A percentile compares a stretch with the other conserved stretches of the same genome.
phyloP scores from a whole-genome alignment of 2,329 filamentous ascomycete species.

The Fusarium nematophilum region DNA sequence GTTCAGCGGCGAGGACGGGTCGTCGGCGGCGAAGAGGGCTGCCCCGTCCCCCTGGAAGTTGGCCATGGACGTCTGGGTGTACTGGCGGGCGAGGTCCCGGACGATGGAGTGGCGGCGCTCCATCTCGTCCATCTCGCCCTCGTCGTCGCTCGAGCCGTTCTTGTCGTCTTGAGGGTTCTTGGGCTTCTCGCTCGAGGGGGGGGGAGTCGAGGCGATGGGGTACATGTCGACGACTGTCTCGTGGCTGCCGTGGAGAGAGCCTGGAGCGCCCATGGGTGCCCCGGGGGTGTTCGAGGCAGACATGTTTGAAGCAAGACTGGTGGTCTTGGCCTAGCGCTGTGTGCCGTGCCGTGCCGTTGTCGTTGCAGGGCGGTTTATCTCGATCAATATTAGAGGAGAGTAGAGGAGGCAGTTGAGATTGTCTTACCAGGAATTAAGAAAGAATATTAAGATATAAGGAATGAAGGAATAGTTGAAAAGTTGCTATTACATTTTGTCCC shows the following conservation, averaged over 20 bases:
- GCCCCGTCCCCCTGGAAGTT: slow-evolving; percentile 27
- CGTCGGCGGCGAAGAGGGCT: slow-evolving; percentile 27
- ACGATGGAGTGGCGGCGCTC: slow-evolving; percentile 35
- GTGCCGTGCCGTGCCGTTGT: too few relatives aligned
- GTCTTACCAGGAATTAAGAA: too few relatives aligned
- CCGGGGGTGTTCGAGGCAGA: slow-evolving; percentile 8
- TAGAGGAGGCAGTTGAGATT: slow-evolving; percentile 6
- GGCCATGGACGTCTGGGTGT: slow-evolving; percentile 26
- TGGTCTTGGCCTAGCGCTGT: too few relatives aligned
- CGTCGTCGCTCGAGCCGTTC: too few relatives aligned
- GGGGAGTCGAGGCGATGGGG: neutral
- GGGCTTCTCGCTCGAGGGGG: neutral
- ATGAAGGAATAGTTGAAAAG: too few relatives aligned
- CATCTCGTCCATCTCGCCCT: slow-evolving; percentile 23
- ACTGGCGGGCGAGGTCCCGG: slow-evolving; percentile 28
- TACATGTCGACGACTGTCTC: slow-evolving; percentile 32
- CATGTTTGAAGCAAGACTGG: too few relatives aligned
- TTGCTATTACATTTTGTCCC: too few relatives aligned
- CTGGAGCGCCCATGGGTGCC: slow-evolving; percentile 14
- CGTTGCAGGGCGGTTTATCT: too few relatives aligned
- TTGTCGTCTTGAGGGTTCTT: slow-evolving; percentile 13
- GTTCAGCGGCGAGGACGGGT: slow-evolving; percentile 58
- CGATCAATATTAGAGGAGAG: too few relatives aligned
- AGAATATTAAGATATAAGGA: slow-evolving; percentile 2
- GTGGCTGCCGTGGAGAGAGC: slow-evolving; percentile 30